Base-by-base conservation (phyloP, 2,329 filamentous ascomycete genomes). In the Talaromyces sp. region DNA sequence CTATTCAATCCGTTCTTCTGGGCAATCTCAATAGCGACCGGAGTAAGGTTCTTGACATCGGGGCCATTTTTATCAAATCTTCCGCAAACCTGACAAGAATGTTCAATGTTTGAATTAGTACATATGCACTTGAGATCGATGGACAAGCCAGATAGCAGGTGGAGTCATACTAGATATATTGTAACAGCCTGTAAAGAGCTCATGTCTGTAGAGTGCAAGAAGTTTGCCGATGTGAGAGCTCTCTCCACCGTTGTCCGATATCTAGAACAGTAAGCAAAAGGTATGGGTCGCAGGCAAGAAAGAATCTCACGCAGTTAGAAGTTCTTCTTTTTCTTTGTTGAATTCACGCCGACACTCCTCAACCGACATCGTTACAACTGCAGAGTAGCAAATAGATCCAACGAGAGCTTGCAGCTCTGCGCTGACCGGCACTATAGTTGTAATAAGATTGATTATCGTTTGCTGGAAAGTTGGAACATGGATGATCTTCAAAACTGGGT, bases 401-500 rank as follows among this genome's bases (percentile, higher is more conserved):
- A 61, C 42, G 44, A 66, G 51, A 24, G 56, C 61, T 27, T 58
- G 37, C 2, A 39, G 49, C 1, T 43, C 30, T 2, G 39, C 2
- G 5, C 27, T 5, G 9, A 52, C 43, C 14, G 33, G 10, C 7
- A 14, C 36, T n/a, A 16, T 33, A 10, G 36, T 40, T 49, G 16
- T 33, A n/a, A 51, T 40, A 75, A 51, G 75, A 13, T 75, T 69
- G 20, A 79, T 60, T n/a, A 85, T 65, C 0, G 73, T 75, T 4
- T 74, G 73, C 57, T 81, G 77, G 16, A 79, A 69, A 8, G 76
- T 79, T 1, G 82, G 81, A 1, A 78, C 69, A 61, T 85, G 82
- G 13, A 84, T 65, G 3, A 84, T 71, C 57, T 84, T 84, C 56
- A 84, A 69, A 3, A 85, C 61, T 0, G 82, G 80, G 63, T 85